phyloP scores from a whole-genome alignment of 345 rosid species.

The Sapria himalayana region DNA sequence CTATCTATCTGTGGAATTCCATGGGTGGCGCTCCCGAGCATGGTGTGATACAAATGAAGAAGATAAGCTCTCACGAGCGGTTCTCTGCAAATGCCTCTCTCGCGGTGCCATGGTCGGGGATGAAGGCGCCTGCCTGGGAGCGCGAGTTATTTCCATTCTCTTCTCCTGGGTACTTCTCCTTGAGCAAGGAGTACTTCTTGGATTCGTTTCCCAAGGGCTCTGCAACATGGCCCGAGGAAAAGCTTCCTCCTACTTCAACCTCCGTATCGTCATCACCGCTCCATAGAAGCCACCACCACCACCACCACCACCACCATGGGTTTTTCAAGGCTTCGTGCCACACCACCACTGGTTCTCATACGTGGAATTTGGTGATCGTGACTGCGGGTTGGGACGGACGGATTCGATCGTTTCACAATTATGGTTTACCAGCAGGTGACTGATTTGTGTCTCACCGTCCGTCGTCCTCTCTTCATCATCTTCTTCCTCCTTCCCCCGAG shows the following conservation, averaged over 20 bases:
- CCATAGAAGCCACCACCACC: slow-evolving; percentile 42
- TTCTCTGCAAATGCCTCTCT: slow-evolving; percentile 57
- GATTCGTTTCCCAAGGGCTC: slow-evolving; percentile 69
- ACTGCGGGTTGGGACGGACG: slow-evolving; percentile 92
- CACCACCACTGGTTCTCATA: slow-evolving; percentile 41
- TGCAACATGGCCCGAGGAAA: slow-evolving; percentile 96
- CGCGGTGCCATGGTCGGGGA: slow-evolving; percentile 72
- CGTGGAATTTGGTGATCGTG: slow-evolving; percentile 84
- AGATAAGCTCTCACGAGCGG: slow-evolving; percentile 43
- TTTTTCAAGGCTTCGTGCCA: slow-evolving; percentile 50
- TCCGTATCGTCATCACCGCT: slow-evolving; percentile 19
- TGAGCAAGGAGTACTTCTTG: slow-evolving; percentile 33
- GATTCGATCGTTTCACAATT: slow-evolving; percentile 72
- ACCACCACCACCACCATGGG: slow-evolving; percentile 43
- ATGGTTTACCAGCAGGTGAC: slow-evolving; percentile 54
- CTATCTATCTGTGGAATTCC: slow-evolving; percentile 67
- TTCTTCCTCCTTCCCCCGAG: too few relatives aligned
- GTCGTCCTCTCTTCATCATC: too few relatives aligned
- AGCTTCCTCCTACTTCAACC: slow-evolving; percentile 33
- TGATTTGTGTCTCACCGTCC: slow-evolving; percentile 17
- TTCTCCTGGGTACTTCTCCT: slow-evolving; percentile 30
- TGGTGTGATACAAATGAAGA: slow-evolving; percentile 16
- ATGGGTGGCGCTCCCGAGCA: slow-evolving; percentile 13
- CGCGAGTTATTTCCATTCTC: slow-evolving; percentile 19
- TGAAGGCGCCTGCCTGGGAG: slow-evolving; percentile 12